Conservation (phyloP, 805 yeast genomes). For the Saturnispora halmiae region DNA sequence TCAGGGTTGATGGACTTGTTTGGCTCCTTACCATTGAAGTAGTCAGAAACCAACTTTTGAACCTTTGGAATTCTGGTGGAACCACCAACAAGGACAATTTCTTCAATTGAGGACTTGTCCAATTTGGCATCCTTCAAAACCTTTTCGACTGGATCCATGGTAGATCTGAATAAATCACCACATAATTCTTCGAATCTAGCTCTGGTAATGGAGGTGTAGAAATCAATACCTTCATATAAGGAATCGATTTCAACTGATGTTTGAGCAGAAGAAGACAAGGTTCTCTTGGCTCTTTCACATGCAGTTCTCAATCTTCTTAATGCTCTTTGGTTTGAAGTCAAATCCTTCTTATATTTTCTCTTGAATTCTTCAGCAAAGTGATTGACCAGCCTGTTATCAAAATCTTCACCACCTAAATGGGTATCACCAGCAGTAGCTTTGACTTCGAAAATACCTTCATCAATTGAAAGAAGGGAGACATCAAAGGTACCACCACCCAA, state of each 20-base stretch:
- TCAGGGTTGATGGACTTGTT: slow-evolving; percentile 95
- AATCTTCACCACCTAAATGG: slow-evolving; percentile 98
- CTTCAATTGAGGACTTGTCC: slow-evolving; percentile 83
- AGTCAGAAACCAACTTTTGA: slow-evolving; percentile 90
- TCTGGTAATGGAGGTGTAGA: slow-evolving; percentile 93
- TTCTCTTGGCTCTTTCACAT: slow-evolving; percentile 98
- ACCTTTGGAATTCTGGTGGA: slow-evolving; percentile 97
- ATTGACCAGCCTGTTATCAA: slow-evolving; percentile 92
- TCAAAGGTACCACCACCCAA: slow-evolving; percentile 98
- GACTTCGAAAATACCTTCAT: slow-evolving; percentile 94
- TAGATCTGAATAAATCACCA: slow-evolving; percentile 88
- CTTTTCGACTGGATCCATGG: slow-evolving; percentile 92
- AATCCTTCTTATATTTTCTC: slow-evolving; percentile 95
- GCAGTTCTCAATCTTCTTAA: slow-evolving; percentile 98
- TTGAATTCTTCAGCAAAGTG: slow-evolving; percentile 92
- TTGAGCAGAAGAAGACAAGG: slow-evolving; percentile 92
- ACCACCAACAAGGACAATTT: slow-evolving; percentile 94
- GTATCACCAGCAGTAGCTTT: slow-evolving; percentile 91
- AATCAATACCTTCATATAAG: slow-evolving; percentile 89
- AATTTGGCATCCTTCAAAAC: slow-evolving; percentile 85
- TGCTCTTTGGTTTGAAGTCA: slow-evolving; percentile 89
- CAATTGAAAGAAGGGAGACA: slow-evolving; percentile 84
- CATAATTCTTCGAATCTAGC: slow-evolving; percentile 97
- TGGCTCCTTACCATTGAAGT: slow-evolving; percentile 95
- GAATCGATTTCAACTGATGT: slow-evolving; percentile 95